Conservation (phyloP, 2,329 filamentous ascomycete species). For the Alternaria incomplexa region DNA sequence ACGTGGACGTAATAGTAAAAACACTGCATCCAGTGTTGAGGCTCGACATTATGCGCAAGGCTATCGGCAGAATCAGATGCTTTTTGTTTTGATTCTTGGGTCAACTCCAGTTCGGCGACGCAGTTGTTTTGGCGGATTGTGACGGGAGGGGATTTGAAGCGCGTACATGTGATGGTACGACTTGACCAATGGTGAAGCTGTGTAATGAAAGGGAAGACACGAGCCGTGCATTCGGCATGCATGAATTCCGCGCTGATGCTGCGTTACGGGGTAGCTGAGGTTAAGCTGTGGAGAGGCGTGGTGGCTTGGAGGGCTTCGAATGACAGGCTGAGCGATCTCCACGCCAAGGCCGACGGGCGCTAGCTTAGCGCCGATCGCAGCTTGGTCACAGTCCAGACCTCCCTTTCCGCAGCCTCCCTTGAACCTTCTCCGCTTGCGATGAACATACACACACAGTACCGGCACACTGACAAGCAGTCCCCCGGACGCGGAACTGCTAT, state of each 20-base stretch:
- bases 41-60: neutral
- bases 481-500: constrained; percentile 1
- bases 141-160: neutral
- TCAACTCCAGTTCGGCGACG: neutral
- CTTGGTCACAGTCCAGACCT: constrained; percentile 8
- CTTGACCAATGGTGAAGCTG: neutral
- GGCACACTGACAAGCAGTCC: neutral
- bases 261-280: neutral
- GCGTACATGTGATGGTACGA: neutral
- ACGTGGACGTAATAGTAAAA: neutral
- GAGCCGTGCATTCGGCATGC: neutral
- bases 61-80: too few species aligned
- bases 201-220: neutral
- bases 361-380: constrained; percentile 6
- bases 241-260: neutral
- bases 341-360: neutral
- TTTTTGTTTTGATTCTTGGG: neutral
- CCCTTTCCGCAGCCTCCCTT: neutral
- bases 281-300: neutral
- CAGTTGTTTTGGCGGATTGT: neutral
- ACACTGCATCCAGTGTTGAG: neutral
- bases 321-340: constrained; percentile 2
- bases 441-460: neutral
- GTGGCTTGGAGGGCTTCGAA: constrained; percentile 1
- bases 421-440: neutral